Percentiles rank a stretch among this genome's conserved stretches.
Conservation (phyloP, 2,329 filamentous ascomycete genomes). For the Penicillium sp. region DNA sequence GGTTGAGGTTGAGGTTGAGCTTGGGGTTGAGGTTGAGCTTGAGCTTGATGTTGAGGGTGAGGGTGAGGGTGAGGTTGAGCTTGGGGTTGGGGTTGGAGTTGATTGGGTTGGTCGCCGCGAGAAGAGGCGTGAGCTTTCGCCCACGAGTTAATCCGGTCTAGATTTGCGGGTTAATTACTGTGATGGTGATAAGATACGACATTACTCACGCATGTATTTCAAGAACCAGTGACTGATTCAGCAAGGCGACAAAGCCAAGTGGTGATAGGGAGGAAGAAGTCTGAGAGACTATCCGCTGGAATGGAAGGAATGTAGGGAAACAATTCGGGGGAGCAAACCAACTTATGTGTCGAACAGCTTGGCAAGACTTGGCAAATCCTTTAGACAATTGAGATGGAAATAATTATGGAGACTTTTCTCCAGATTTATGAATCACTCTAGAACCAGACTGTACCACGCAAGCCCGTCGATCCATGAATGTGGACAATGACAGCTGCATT, state of each 20-base stretch:
- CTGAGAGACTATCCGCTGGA: neutral
- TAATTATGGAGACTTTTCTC: neutral
- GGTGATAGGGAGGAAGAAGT: neutral
- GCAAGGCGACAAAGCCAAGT: slow-evolving; percentile 18
- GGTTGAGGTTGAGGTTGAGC: neutral
- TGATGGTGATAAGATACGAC: neutral
- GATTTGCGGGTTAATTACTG: slow-evolving; percentile 9
- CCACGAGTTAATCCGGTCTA: slow-evolving; percentile 42
- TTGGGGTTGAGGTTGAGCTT: neutral
- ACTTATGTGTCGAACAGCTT: slow-evolving; percentile 13
- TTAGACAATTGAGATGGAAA: neutral
- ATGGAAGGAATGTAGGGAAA: neutral
- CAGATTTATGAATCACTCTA: neutral
- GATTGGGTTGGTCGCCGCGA: neutral
- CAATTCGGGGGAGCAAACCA: neutral
- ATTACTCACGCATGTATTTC: slow-evolving; percentile 41
- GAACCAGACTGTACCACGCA: neutral
- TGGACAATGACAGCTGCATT: slow-evolving; percentile 10
- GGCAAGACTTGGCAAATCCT: slow-evolving; percentile 9
- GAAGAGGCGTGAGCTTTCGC: slow-evolving; percentile 42
- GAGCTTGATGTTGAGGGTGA: neutral
- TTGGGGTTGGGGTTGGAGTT: neutral
- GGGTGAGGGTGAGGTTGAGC: neutral
- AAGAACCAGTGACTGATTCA: slow-evolving; percentile 24
- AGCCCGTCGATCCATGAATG: slow-evolving; percentile 13